These are phyloP conservation scores for Carpinus viminea DNA, from an alignment of 306 rosid species.

Conservation along the genomic window DNA sequence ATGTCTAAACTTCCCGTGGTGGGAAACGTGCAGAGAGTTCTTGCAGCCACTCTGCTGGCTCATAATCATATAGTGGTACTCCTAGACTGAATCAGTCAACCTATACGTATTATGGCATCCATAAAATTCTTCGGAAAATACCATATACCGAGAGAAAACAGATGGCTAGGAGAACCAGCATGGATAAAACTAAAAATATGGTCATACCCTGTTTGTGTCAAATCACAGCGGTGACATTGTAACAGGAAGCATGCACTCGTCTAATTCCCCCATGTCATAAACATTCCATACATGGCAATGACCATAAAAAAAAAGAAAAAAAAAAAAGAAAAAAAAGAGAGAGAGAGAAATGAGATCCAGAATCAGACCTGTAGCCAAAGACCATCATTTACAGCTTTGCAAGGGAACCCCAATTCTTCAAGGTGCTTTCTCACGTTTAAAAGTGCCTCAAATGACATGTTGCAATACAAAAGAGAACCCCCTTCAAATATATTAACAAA, in stretches of 20 bases:
- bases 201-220: not conserved
- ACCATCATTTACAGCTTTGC: constrained; percentile 97
- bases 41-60: constrained; percentile 4
- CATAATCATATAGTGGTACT: not conserved
- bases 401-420: constrained; percentile 89
- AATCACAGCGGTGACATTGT: not conserved
- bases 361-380: constrained; percentile 92
- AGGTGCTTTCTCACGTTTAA: constrained; percentile 86
- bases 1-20: not conserved
- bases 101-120: not conserved
- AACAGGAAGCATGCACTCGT: not conserved
- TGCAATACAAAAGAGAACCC: constrained; percentile 86
- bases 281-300: not conserved
- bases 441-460: constrained; percentile 96
- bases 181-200: constrained; percentile 2
- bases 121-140: not conserved
- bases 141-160: not conserved
- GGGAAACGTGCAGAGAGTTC: not conserved
- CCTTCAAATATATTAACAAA: constrained; percentile 92
- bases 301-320: not conserved
- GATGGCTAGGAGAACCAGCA: constrained; percentile 2
- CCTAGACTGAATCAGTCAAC: not conserved
- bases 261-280: not conserved
- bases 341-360: constrained; percentile 9
- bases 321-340: not conserved